Percentiles rank a stretch among this genome's conserved stretches.
Evolutionary conservation across 139 green algal species (phyloP).

Genomic region (Auxenochlorella pyrenoidosa): DNA sequence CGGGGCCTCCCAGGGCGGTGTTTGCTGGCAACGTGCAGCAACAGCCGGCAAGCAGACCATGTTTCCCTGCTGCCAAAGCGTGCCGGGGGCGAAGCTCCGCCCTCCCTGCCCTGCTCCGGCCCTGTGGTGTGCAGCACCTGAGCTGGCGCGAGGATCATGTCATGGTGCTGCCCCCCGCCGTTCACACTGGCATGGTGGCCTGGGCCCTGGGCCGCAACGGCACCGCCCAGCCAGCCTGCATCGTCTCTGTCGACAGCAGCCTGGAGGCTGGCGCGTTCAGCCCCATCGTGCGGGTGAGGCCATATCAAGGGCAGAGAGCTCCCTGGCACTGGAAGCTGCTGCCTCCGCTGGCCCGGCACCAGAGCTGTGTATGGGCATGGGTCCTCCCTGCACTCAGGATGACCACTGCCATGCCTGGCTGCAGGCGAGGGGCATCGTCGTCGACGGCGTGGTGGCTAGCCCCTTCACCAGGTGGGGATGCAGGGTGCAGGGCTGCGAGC

Average conservation of each 20-base stretch:
- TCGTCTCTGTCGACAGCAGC: neutral
- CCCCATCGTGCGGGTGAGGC: neutral
- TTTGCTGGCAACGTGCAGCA: neutral
- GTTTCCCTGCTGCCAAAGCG: neutral
- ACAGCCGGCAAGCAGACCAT: neutral
- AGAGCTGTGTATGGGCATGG: too few relatives aligned
- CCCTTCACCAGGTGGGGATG: neutral
- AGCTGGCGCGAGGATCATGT: neutral
- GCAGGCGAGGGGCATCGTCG: conserved; percentile 16
- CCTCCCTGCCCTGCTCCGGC: neutral
- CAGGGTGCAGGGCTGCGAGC: neutral
- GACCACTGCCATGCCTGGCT: neutral
- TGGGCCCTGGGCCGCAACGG: neutral
- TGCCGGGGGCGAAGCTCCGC: neutral
- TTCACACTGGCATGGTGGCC: neutral
- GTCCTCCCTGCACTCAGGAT: neutral
- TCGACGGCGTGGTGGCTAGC: conserved; percentile 13
- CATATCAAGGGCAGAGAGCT: neutral
- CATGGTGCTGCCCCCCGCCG: neutral
- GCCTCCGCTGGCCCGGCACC: neutral
- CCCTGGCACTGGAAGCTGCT: too few relatives aligned
- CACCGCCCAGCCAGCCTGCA: conserved; percentile 3
- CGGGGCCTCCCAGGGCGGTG: neutral
- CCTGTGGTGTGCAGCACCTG: neutral
- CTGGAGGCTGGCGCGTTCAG: neutral